Percentiles rank a stretch among this genome's conserved stretches.
These are phyloP conservation scores for Rhizodiscina lignyota DNA, from an alignment of 495 filamentous ascomycete species.

Conservation along the genomic window DNA sequence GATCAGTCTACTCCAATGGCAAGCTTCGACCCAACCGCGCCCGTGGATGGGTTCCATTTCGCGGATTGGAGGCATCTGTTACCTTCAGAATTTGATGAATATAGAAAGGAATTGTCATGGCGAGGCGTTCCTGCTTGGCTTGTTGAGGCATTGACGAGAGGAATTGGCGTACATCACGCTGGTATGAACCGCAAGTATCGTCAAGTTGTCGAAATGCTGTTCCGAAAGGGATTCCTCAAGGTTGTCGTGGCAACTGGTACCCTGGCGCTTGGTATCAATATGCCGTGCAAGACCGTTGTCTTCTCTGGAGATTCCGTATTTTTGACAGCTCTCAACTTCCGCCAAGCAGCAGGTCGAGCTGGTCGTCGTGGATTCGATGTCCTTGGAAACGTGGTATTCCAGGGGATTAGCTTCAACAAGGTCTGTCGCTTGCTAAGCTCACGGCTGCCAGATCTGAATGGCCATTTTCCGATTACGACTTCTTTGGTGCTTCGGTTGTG, in stretches of 20 bases:
- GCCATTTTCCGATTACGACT: conserved; percentile 64
- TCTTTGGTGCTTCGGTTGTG: conserved; percentile 54
- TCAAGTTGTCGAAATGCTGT: conserved; percentile 54
- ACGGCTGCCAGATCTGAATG: conserved; percentile 51
- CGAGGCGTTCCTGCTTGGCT: conserved; percentile 30
- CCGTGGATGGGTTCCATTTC: conserved; percentile 45
- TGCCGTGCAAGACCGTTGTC: conserved; percentile 70
- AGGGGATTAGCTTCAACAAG: conserved; percentile 35
- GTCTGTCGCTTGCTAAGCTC: conserved; percentile 50
- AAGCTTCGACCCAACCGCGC: conserved; percentile 46
- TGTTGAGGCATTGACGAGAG: conserved; percentile 38
- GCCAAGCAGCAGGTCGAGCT: conserved; percentile 60
- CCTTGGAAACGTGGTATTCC: conserved; percentile 67
- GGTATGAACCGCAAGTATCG: conserved; percentile 66
- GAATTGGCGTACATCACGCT: conserved; percentile 61
- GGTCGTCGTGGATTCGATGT: conserved; percentile 68
- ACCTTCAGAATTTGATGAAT: conserved; percentile 33
- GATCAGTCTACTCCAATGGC: conserved; percentile 36
- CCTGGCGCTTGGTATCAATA: conserved; percentile 63
- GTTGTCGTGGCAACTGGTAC: conserved; percentile 69
- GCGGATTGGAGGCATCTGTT: conserved; percentile 39
- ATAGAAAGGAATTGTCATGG: conserved; percentile 26
- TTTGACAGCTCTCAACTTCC: conserved; percentile 56
- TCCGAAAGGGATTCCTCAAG: conserved; percentile 52
- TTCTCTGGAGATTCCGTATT: conserved; percentile 58